Conservation (phyloP, 2,329 filamentous ascomycete genomes). For the Fonsecaea pedrosoi region DNA sequence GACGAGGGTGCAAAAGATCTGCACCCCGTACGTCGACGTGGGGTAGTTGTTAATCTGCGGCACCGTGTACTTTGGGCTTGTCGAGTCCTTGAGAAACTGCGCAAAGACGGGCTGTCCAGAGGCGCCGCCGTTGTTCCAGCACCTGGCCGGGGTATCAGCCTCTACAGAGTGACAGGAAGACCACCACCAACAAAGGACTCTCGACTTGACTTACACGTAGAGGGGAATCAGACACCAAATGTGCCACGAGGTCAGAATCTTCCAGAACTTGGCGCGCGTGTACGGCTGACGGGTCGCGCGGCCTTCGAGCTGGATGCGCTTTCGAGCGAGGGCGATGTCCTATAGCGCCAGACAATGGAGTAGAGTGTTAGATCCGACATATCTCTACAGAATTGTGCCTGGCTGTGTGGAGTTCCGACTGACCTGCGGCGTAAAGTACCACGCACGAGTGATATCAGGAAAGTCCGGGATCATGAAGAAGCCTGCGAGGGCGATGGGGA, state of each 20-base stretch:
- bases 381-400: not conserved
- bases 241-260: conserved; percentile 28
- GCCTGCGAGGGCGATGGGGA: conserved; percentile 53
- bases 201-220: conserved; percentile 14
- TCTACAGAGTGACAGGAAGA: not conserved
- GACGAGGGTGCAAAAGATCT: conserved; percentile 32
- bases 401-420: not conserved
- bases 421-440: conserved; percentile 44
- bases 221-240: conserved; percentile 28
- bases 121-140: conserved; percentile 18
- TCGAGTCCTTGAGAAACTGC: conserved; percentile 35
- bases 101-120: conserved; percentile 32
- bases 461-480: conserved; percentile 55
- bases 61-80: conserved; percentile 42
- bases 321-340: conserved; percentile 55
- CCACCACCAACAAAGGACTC: not conserved
- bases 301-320: conserved; percentile 52
- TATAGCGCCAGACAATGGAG: conserved; percentile 23
- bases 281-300: conserved; percentile 14
- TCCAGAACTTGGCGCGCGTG: conserved; percentile 20
- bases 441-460: conserved; percentile 48
- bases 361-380: not conserved
- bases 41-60: conserved; percentile 39
- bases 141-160: conserved; percentile 11
- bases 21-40: conserved; percentile 31